phyloP scores from a whole-genome alignment of 352 stramenopile genomes.

The Phytophthora niederhauseri region DNA sequence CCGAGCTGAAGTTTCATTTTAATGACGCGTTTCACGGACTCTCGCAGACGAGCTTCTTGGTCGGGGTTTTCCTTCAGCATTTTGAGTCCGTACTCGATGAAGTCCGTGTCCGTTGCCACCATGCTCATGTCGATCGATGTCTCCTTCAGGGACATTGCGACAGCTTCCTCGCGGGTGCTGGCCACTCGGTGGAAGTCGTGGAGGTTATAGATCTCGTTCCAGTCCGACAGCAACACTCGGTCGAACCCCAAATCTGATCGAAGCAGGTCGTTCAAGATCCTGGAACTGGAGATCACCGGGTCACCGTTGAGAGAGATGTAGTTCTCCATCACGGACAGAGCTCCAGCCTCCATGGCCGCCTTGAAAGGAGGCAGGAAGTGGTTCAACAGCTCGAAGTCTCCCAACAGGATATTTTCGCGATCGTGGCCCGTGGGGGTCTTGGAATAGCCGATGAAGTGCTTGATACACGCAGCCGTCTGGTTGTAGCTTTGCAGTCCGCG shows the following conservation, averaged over 20 bases:
- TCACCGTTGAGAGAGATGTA: slow-evolving; percentile 91
- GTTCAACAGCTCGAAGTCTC: slow-evolving; percentile 64
- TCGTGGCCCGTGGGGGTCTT: slow-evolving; percentile 73
- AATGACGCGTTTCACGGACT: slow-evolving; percentile 20
- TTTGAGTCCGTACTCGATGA: slow-evolving; percentile 45
- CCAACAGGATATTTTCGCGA: slow-evolving; percentile 59
- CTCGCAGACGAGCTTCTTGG: slow-evolving; percentile 44
- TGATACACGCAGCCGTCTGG: slow-evolving; percentile 74
- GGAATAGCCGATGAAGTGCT: slow-evolving; percentile 84
- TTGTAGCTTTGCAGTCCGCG: slow-evolving; percentile 71
- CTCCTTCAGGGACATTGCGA: neutral
- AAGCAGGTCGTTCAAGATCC: slow-evolving; percentile 68
- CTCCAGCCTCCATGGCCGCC: slow-evolving; percentile 60
- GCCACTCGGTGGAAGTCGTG: slow-evolving; percentile 2
- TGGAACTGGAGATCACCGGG: slow-evolving; percentile 73
- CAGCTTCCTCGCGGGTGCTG: neutral
- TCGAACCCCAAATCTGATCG: slow-evolving; percentile 72
- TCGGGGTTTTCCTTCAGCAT: slow-evolving; percentile 35
- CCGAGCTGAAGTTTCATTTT: slow-evolving; percentile 55
- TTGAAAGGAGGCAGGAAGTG: slow-evolving; percentile 74
- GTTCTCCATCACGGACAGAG: slow-evolving; percentile 87
- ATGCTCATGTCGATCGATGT: slow-evolving; percentile 89
- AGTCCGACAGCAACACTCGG: slow-evolving; percentile 88
- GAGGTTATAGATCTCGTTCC: slow-evolving; percentile 75
- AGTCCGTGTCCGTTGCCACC: slow-evolving; percentile 46